Evolutionary conservation across 2,329 filamentous ascomycete genomes (phyloP), one percentile per base, ranked within the genome.

Genomic region (Ramularia collo-cygni): DNA sequence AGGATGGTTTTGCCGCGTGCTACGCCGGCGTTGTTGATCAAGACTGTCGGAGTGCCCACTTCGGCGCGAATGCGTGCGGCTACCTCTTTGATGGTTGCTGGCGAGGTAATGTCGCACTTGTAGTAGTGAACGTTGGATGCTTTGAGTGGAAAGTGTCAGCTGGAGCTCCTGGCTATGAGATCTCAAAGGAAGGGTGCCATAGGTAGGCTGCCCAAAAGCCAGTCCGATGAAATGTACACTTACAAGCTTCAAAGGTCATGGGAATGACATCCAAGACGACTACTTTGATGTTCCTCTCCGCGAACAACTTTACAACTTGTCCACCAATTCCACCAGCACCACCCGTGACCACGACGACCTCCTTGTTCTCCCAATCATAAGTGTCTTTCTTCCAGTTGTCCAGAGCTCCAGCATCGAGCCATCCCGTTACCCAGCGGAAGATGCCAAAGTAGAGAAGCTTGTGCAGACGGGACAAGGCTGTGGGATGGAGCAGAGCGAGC

Each of bases 261-360:
- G 71, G 69, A 52, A 82, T 77, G 24, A 85, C 71, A 63, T 90
- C 85, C 26, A 89, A 59, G 2, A 88, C 79, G 0, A 80, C 80
- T 24, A 88, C 80, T 48, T 76, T 83, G 50, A 84, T 69, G 1
- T 75, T 76, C 44, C 65, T 67, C 57, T 79, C 75, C 0, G 77
- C 79, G n/a, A 92, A 67, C 38, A 81, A 60, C 48, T 72, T 69
- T 10, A 83, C 82, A 3, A 86, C 71, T 27, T 73, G 65, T 14
- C 73, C 76, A 10, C 85, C 85, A 54, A 90, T 87, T 0, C 85
- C 85, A 40, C 77, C 76, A 29, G 80, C 78, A 6, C 85, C 85
- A 6, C 85, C 84, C 0, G 85, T 89, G 13, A 33, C 31, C 14
- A 89, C 71, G 30, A 88, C 67, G 2, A 85, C 79, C 36, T 88